Percentiles rank a stretch among this genome's conserved stretches.
These are phyloP conservation scores for Panicum virgatum DNA, from an alignment of 202 grass and related monocot species.

Conservation along the genomic window DNA sequence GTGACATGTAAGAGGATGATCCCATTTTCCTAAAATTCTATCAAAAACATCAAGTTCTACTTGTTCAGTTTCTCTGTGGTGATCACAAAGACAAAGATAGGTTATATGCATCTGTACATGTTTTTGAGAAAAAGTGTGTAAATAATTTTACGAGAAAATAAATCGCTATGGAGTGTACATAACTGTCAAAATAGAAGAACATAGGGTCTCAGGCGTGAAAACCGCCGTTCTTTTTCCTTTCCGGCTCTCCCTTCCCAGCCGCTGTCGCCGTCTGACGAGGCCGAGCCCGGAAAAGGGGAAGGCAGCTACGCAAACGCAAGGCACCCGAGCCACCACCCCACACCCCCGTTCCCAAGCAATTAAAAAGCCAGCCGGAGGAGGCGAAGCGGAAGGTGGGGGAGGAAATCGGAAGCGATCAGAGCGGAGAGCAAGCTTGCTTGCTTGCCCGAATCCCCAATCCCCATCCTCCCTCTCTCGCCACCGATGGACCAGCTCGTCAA, in stretches of 20 bases:
- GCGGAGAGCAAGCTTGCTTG: background rate
- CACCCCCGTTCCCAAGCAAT: conserved; percentile 24
- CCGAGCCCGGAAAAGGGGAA: conserved; percentile 14
- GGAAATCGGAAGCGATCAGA: conserved; percentile 43
- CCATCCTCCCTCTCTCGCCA: background rate
- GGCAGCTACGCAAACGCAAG: conserved; percentile 26
- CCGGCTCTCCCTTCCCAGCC: background rate
- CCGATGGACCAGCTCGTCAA: conserved; percentile 98
- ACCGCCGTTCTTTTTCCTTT: background rate
- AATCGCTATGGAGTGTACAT: too few species aligned
- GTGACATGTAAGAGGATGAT: too few species aligned
- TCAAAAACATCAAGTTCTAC: too few species aligned
- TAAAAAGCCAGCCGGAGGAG: conserved; percentile 31
- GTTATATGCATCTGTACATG: too few species aligned
- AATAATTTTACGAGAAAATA: background rate
- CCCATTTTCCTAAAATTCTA: too few species aligned
- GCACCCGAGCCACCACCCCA: background rate
- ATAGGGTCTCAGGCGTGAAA: conserved; percentile 18
- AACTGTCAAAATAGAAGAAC: conserved; percentile 20
- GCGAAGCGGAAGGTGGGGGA: background rate
- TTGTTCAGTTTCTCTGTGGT: too few species aligned
- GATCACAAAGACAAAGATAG: too few species aligned
- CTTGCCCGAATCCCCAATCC: conserved; percentile 25
- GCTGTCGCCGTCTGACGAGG: conserved; percentile 17
- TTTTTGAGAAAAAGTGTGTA: too few species aligned